Percentiles rank a stretch among this genome's conserved stretches.
Conservation (phyloP, 2,329 filamentous ascomycete genomes). For the Macrophomina phaseolina region DNA sequence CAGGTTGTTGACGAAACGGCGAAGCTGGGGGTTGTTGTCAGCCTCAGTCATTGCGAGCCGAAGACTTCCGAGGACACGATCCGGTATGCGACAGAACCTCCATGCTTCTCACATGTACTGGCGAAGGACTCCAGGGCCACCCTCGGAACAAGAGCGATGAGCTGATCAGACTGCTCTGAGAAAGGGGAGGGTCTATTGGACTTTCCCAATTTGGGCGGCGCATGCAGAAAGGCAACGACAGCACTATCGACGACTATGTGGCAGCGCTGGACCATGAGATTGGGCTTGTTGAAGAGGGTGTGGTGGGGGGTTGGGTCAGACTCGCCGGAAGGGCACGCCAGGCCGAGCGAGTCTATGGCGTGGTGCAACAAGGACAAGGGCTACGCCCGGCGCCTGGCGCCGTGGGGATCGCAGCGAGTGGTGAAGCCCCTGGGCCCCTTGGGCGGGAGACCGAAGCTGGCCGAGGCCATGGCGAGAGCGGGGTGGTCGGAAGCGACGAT, state of each 20-base stretch:
- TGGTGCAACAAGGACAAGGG: slow-evolving; percentile 53
- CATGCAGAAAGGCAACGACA: slow-evolving; percentile 49
- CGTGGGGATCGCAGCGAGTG: slow-evolving; percentile 50
- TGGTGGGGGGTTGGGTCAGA: slow-evolving; percentile 48
- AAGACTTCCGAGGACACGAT: slow-evolving; percentile 38
- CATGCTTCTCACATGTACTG: slow-evolving; percentile 49
- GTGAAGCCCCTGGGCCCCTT: slow-evolving; percentile 48
- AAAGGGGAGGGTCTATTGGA: slow-evolving; percentile 48
- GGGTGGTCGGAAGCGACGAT: slow-evolving; percentile 49
- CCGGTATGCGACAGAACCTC: slow-evolving; percentile 46
- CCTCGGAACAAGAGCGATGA: slow-evolving; percentile 48
- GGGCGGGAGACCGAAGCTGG: slow-evolving; percentile 43
- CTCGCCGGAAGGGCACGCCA: slow-evolving; percentile 47
- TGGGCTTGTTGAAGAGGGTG: slow-evolving; percentile 43
- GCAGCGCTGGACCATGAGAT: slow-evolving; percentile 49
- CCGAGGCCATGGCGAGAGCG: slow-evolving; percentile 46
- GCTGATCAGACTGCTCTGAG: slow-evolving; percentile 44
- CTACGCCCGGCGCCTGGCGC: slow-evolving; percentile 46
- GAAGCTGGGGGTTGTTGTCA: slow-evolving; percentile 44
- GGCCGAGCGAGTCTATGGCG: slow-evolving; percentile 48
- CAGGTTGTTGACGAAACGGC: slow-evolving; percentile 45
- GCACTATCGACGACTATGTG: slow-evolving; percentile 51
- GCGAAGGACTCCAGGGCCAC: slow-evolving; percentile 46
- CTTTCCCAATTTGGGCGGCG: slow-evolving; percentile 49
- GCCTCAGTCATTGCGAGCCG: slow-evolving; percentile 45